phyloP scores from a whole-genome alignment of 306 rosid species.

The Cicer bijugum region DNA sequence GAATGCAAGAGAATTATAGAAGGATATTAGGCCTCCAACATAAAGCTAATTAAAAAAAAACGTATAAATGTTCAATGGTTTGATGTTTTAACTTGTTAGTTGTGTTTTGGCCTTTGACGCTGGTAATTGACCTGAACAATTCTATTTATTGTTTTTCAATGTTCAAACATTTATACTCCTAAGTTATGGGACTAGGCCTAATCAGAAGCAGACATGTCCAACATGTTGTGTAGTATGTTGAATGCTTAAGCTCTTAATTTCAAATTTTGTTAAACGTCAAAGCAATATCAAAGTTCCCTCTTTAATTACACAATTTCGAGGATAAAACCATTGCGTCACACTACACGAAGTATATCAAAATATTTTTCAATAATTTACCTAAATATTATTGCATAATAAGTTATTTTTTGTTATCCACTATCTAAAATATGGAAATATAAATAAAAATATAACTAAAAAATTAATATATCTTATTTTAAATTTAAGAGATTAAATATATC shows the following conservation, averaged over 20 bases:
- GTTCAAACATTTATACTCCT: conserved; percentile 44
- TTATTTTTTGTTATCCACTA: neutral
- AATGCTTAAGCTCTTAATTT: conserved; percentile 18
- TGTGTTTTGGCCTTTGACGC: conserved; percentile 23
- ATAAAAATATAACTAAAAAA: too few species aligned
- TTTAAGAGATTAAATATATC: too few species aligned
- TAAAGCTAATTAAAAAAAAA: neutral
- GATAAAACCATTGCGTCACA: neutral
- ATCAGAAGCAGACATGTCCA: conserved; percentile 18
- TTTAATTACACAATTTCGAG: neutral
- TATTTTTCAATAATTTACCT: neutral
- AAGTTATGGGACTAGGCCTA: conserved; percentile 17
- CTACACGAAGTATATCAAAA: conserved; percentile 5
- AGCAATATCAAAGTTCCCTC: conserved; percentile 24
- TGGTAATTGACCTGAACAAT: conserved; percentile 49
- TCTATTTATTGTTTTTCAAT: conserved; percentile 43
- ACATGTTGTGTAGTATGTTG: neutral
- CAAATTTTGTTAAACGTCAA: conserved; percentile 13
- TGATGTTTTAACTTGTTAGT: conserved; percentile 4
- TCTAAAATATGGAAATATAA: too few species aligned
- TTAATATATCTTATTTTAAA: too few species aligned
- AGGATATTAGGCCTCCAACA: too few species aligned
- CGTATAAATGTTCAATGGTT: neutral
- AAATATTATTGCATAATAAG: neutral
- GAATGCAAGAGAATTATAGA: too few species aligned